Conservation (phyloP, 192 early-diverging fungal species). For the Rhizophagus clarus region DNA sequence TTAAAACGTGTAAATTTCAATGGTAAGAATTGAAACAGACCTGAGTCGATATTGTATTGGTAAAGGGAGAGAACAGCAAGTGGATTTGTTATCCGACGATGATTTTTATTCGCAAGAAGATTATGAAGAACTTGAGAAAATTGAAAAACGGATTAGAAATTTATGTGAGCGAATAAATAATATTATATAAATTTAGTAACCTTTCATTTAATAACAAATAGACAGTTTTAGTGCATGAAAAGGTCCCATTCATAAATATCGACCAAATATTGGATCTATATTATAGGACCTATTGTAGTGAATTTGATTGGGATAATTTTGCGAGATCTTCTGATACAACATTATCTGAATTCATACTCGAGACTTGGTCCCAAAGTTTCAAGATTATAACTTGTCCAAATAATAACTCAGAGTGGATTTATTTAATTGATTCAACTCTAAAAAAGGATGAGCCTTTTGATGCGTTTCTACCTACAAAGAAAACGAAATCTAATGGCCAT, state of each 20-base stretch:
- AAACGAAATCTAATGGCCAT: not conserved
- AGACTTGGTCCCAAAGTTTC: not conserved
- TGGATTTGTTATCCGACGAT: not conserved
- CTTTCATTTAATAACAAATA: not conserved
- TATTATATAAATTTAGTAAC: too few species aligned
- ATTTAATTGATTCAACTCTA: not conserved
- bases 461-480: not conserved
- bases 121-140: not conserved
- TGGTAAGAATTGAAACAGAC: not conserved
- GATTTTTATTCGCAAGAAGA: not conserved
- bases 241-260: not conserved
- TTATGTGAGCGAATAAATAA: not conserved
- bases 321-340: not conserved
- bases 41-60: not conserved
- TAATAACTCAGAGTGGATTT: not conserved
- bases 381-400: not conserved
- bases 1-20: not conserved
- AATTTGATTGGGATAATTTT: not conserved
- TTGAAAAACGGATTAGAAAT: not conserved
- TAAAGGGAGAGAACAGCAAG: not conserved
- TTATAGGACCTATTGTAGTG: not conserved
- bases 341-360: not conserved
- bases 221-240: not conserved
- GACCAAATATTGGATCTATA: not conserved
- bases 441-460: not conserved